These are phyloP conservation scores for Aspergillus coremiiformis DNA, from an alignment of 495 filamentous ascomycete genomes.

Conservation along the genomic window DNA sequence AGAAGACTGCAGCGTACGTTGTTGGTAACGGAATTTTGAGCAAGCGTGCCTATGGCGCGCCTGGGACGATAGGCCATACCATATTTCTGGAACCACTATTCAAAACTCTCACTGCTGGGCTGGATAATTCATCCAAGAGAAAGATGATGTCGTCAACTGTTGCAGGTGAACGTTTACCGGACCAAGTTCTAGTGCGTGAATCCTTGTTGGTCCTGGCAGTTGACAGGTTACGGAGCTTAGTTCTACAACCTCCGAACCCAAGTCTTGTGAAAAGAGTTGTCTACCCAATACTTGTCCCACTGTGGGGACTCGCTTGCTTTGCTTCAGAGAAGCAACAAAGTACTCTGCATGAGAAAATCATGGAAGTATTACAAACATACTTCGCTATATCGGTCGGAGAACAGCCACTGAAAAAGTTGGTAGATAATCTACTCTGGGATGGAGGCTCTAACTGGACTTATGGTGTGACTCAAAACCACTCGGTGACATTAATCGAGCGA, in stretches of 20 bases:
- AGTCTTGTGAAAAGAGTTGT: slow-evolving; percentile 64
- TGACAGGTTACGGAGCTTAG: slow-evolving; percentile 48
- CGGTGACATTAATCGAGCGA: slow-evolving; percentile 32
- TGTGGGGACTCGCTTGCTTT: slow-evolving; percentile 63
- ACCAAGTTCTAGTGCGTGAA: slow-evolving; percentile 18
- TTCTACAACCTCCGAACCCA: slow-evolving; percentile 64
- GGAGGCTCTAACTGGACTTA: slow-evolving; percentile 45
- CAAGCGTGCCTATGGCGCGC: slow-evolving; percentile 57
- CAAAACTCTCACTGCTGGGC: slow-evolving; percentile 49
- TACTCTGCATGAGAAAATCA: slow-evolving; percentile 24
- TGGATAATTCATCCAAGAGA: slow-evolving; percentile 19
- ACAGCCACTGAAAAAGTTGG: slow-evolving; percentile 38
- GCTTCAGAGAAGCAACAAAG: slow-evolving; percentile 27
- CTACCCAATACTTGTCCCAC: slow-evolving; percentile 52
- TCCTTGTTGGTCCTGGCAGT: slow-evolving; percentile 36
- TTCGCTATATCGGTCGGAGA: slow-evolving; percentile 41
- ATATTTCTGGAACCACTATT: slow-evolving; percentile 61
- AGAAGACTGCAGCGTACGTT: slow-evolving; percentile 60
- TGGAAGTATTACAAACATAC: slow-evolving; percentile 38
- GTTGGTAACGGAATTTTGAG: slow-evolving; percentile 68
- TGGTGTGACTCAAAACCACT: slow-evolving; percentile 18
- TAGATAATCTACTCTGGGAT: slow-evolving; percentile 47
- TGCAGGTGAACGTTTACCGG: not conserved
- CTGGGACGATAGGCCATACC: slow-evolving; percentile 61
- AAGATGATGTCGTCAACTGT: slow-evolving; percentile 17